A percentile compares a stretch with the other conserved stretches of the same genome.
Evolutionary conservation across 75 land plant species (phyloP).

Genomic region (Sequoia sempervirens): DNA sequence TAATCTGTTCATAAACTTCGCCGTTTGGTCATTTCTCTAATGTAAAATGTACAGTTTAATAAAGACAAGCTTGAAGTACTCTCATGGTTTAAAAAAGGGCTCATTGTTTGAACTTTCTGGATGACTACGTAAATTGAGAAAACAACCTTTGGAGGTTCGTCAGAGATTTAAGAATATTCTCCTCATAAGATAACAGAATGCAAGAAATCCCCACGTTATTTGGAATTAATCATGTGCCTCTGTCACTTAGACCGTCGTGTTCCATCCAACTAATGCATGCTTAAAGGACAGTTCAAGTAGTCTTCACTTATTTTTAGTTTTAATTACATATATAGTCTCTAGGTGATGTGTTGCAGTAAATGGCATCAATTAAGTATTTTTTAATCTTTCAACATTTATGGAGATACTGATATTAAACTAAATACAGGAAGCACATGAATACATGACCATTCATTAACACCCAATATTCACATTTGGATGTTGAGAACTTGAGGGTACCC

Average conservation of each 20-base stretch:
- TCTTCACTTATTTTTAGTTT: not conserved
- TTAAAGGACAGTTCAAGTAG: not conserved
- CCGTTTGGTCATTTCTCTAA: not conserved
- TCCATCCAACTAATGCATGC: not conserved
- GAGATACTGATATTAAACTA: not conserved
- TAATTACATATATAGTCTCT: not conserved
- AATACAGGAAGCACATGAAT: not conserved
- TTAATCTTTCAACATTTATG: not conserved
- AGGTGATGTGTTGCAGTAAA: not conserved
- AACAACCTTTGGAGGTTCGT: not conserved
- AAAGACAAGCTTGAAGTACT: not conserved
- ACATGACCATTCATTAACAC: not conserved
- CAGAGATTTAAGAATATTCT: not conserved
- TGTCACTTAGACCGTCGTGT: not conserved
- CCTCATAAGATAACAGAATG: not conserved
- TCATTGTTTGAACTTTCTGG: not conserved
- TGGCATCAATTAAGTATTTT: not conserved
- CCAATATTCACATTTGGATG: too few species aligned
- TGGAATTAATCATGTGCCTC: not conserved
- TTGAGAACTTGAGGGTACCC: not conserved
- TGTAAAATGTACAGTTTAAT: not conserved
- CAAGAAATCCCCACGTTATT: not conserved
- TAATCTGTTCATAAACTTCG: not conserved
- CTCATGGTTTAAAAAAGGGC: not conserved
- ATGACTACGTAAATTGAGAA: not conserved